Base-by-base conservation (phyloP, 2,329 filamentous ascomycete genomes). In the Neocatenulostroma microsporum region DNA sequence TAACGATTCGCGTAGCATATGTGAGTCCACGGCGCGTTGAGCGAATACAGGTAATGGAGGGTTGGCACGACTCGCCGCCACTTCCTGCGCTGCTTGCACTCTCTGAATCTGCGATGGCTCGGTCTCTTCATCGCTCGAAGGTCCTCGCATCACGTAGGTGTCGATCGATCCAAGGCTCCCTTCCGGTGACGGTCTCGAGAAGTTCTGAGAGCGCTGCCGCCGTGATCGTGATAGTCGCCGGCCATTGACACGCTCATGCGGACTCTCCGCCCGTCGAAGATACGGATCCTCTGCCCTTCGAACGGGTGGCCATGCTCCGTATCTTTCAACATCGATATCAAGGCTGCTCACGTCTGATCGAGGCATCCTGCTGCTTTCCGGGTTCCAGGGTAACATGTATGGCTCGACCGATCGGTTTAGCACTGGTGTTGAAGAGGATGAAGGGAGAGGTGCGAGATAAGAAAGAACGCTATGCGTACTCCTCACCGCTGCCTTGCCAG, bases 111-210 rank as follows among this genome's bases (percentile, higher is more conserved):
- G 33, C 5, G 33, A 14, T 12, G 4, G 20, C 7, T 32, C 30
- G 30, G 17, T 4, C 12, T 20, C 9, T 14, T 20, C 33, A 15
- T 20, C 24, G 24, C 13, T 31, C 13, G 29, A 31, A 10, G 13
- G 7, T 9, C 29, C 13, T 9, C 29, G 29, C 5, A n/a, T n/a
- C 19, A 23, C 14, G 31, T 23, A 9, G 9, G 11, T n/a, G 15
- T 36, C 24, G 12, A 30, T 34, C 13, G 32, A 23, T 26, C 20
- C 26, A 10, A 37, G 6, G 26, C 34, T 37, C 17, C 11, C 18
- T 5, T 26, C 19, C 15, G 18, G 36, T 15, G 36, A 31, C 7
- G 36, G 36, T 5, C 28, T 28, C 5, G 36, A 38, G 21, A 33
- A 38, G 29, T 38, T 38, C 11, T 23, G 36, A 14, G 28, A 32